These are phyloP conservation scores for Xylaria hypoxylon DNA, from an alignment of 2,329 filamentous ascomycete species.

Conservation along the genomic window DNA sequence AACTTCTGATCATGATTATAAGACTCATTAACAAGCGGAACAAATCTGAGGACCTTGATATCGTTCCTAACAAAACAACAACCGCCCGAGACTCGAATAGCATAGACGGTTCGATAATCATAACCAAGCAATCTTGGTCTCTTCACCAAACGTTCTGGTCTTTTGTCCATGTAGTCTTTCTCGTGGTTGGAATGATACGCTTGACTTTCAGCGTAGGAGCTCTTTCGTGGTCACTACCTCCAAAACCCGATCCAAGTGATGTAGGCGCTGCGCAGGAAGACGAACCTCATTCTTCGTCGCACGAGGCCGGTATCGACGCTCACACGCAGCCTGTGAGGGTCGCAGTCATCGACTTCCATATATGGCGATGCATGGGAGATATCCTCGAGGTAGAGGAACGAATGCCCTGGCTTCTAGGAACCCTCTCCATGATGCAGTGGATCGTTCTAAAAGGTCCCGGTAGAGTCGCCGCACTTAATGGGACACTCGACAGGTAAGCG, in stretches of 20 bases:
- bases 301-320: slow-evolving; percentile 34
- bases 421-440: slow-evolving; percentile 81
- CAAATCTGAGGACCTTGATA: slow-evolving; percentile 33
- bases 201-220: slow-evolving; percentile 73
- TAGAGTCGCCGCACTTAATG: slow-evolving; percentile 77
- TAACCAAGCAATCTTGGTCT: slow-evolving; percentile 52
- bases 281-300: slow-evolving; percentile 35
- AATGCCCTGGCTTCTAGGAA: slow-evolving; percentile 91
- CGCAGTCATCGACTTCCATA: slow-evolving; percentile 79
- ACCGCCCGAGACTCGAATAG: slow-evolving; percentile 20
- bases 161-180: slow-evolving; percentile 65
- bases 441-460: slow-evolving; percentile 79
- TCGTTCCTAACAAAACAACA: slow-evolving; percentile 22
- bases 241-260: slow-evolving; percentile 54
- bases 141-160: slow-evolving; percentile 65
- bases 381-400: slow-evolving; percentile 79
- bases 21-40: slow-evolving; percentile 53
- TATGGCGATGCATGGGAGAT: slow-evolving; percentile 79
- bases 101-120: slow-evolving; percentile 23
- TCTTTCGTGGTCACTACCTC: slow-evolving; percentile 74
- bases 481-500: slow-evolving; percentile 90
- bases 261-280: slow-evolving; percentile 45
- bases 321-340: slow-evolving; percentile 55
- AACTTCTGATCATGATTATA: slow-evolving; percentile 80
- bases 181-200: slow-evolving; percentile 72